Conservation (phyloP, 495 filamentous ascomycete genomes). For the Tuber brumale region DNA sequence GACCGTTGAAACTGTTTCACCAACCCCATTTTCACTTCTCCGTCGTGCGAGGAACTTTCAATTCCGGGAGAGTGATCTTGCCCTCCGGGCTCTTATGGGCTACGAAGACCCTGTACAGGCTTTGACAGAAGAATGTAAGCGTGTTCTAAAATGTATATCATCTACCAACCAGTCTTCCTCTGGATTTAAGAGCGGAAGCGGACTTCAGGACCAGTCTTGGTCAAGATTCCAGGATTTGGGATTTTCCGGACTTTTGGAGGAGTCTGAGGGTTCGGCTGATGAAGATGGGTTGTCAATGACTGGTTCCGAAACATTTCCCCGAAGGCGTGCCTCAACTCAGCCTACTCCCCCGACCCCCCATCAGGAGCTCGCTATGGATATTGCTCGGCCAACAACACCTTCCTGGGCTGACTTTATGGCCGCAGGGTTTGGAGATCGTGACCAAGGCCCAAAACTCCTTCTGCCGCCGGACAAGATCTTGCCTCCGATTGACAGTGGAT, state of each 20-base stretch:
- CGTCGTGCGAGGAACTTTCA: slow-evolving; percentile 91
- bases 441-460: slow-evolving; percentile 53
- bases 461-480: slow-evolving; percentile 85
- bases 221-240: slow-evolving; percentile 94
- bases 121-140: slow-evolving; percentile 84
- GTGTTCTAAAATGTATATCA: slow-evolving; percentile 82
- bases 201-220: slow-evolving; percentile 80
- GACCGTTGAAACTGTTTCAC: slow-evolving; percentile 93
- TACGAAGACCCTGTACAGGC: slow-evolving; percentile 85
- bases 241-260: slow-evolving; percentile 71
- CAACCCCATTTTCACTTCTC: slow-evolving; percentile 85
- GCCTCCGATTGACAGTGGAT: slow-evolving; percentile 67
- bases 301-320: slow-evolving; percentile 28
- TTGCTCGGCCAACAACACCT: slow-evolving; percentile 83
- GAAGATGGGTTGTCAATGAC: slow-evolving; percentile 45
- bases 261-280: slow-evolving; percentile 54
- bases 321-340: slow-evolving; percentile 39
- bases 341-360: slow-evolving; percentile 30
- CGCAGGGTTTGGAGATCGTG: slow-evolving; percentile 62
- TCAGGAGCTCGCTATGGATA: slow-evolving; percentile 46
- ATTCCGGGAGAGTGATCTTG: slow-evolving; percentile 79
- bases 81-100: slow-evolving; percentile 72
- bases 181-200: slow-evolving; percentile 60
- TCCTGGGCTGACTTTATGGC: slow-evolving; percentile 98
- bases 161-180: slow-evolving; percentile 75